A percentile compares a stretch with the other conserved stretches of the same genome.
Conservation (phyloP, 768 basidiomycete species). For the Royoungia palumana region DNA sequence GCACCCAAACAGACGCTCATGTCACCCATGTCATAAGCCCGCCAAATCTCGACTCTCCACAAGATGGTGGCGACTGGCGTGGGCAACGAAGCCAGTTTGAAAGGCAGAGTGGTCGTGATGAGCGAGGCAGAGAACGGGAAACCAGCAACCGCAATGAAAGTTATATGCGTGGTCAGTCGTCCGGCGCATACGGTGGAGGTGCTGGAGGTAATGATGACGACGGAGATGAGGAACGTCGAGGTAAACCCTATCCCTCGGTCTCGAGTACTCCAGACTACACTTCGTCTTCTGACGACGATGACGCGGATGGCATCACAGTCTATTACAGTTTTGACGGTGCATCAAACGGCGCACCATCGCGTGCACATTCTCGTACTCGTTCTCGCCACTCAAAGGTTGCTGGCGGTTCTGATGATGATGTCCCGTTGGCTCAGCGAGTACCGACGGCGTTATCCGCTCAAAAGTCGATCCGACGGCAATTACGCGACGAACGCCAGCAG, state of each 20-base stretch:
- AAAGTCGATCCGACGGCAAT: slow-evolving; percentile 69
- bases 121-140: slow-evolving; percentile 8
- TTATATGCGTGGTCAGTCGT: slow-evolving; percentile 18
- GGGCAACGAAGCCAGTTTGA: slow-evolving; percentile 13
- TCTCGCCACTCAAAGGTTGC: slow-evolving; percentile 21
- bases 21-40: neutral
- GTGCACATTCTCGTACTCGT: slow-evolving; percentile 19
- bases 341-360: slow-evolving; percentile 23
- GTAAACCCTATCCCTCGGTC: slow-evolving; percentile 28
- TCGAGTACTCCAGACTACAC: slow-evolving; percentile 35
- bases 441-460: slow-evolving; percentile 84
- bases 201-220: slow-evolving; percentile 39
- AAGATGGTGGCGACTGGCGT: slow-evolving; percentile 19
- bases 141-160: slow-evolving; percentile 10
- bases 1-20: neutral
- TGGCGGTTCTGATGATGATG: slow-evolving; percentile 63
- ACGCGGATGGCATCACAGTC: slow-evolving; percentile 40
- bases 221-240: slow-evolving; percentile 35
- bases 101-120: slow-evolving; percentile 15
- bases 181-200: slow-evolving; percentile 26
- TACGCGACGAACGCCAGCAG: slow-evolving; percentile 63
- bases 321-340: slow-evolving; percentile 43
- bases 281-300: slow-evolving; percentile 43
- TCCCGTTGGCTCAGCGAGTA: slow-evolving; percentile 79
- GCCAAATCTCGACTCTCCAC: slow-evolving; percentile 8